These are phyloP conservation scores for Brassica nigra DNA, from an alignment of 345 rosid species.

Conservation along the genomic window DNA sequence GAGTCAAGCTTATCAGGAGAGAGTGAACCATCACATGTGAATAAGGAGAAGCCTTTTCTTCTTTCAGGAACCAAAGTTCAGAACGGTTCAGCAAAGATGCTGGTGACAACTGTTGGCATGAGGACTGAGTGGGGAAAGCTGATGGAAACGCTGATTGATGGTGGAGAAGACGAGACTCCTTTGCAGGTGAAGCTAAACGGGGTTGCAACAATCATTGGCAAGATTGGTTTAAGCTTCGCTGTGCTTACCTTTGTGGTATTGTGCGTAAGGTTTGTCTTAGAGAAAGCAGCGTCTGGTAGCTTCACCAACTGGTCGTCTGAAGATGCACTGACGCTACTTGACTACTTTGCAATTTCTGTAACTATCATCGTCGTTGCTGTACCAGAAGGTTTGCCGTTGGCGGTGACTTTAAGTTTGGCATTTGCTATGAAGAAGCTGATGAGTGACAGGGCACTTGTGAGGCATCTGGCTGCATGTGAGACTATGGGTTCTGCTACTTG, in stretches of 20 bases:
- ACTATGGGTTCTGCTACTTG: conserved; percentile 80
- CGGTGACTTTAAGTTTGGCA: conserved; percentile 78
- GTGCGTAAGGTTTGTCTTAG: conserved; percentile 52
- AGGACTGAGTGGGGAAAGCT: conserved; percentile 74
- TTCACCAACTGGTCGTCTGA: conserved; percentile 47
- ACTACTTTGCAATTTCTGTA: conserved; percentile 68
- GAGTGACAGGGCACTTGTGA: conserved; percentile 73
- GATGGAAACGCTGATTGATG: conserved; percentile 60
- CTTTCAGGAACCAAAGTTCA: conserved; percentile 63
- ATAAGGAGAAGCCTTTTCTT: conserved; percentile 48
- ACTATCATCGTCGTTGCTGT: conserved; percentile 83
- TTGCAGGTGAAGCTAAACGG: conserved; percentile 68
- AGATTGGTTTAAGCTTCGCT: conserved; percentile 64
- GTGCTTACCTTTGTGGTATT: conserved; percentile 63
- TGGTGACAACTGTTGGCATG: conserved; percentile 76
- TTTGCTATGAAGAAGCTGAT: conserved; percentile 80
- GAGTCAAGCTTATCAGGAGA: conserved; percentile 64
- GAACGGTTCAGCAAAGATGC: conserved; percentile 65
- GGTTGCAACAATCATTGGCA: conserved; percentile 65
- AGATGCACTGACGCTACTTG: conserved; percentile 53
- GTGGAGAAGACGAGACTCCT: conserved; percentile 65
- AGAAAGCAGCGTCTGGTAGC: conserved; percentile 44
- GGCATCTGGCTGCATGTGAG: conserved; percentile 77
- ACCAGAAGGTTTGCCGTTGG: conserved; percentile 79
- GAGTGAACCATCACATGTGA: conserved; percentile 44